Percentiles rank a stretch among this genome's conserved stretches.
Evolutionary conservation across 106 monocot species (phyloP).

Genomic region (Dendrobium chrysotoxum): DNA sequence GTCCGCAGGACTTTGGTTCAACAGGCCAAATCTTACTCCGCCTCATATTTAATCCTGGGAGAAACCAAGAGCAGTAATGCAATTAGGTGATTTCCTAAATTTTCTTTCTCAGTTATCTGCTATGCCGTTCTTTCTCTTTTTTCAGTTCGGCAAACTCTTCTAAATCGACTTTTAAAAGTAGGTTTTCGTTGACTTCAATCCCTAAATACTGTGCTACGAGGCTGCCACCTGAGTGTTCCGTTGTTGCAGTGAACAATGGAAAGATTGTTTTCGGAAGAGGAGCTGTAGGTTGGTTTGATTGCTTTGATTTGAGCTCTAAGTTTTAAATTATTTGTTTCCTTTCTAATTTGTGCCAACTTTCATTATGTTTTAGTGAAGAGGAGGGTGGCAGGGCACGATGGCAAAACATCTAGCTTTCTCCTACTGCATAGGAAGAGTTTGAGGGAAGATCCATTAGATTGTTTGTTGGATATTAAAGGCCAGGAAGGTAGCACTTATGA

Average conservation of each 20-base stretch:
- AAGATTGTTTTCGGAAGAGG: constrained; percentile 73
- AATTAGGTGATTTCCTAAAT: constrained; percentile 26
- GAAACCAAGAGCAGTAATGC: constrained; percentile 26
- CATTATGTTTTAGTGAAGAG: constrained; percentile 1
- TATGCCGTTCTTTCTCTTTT: background rate
- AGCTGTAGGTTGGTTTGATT: constrained; percentile 21
- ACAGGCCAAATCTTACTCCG: constrained; percentile 29
- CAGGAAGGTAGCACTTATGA: background rate
- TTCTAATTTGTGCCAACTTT: background rate
- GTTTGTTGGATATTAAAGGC: constrained; percentile 11
- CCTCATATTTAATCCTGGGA: constrained; percentile 58
- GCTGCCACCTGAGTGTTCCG: constrained; percentile 41
- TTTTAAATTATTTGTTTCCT: background rate
- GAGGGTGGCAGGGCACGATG: background rate
- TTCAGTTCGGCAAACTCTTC: background rate
- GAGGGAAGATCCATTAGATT: constrained; percentile 14
- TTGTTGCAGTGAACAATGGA: constrained; percentile 65
- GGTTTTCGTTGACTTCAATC: constrained; percentile 38
- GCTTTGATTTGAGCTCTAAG: background rate
- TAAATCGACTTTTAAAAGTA: background rate
- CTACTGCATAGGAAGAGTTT: background rate
- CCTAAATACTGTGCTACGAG: constrained; percentile 71
- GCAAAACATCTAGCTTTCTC: background rate
- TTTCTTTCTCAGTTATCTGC: background rate
- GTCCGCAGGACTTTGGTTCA: constrained; percentile 43